phyloP scores from a whole-genome alignment of 345 rosid species.

The Kernera saxatilis region DNA sequence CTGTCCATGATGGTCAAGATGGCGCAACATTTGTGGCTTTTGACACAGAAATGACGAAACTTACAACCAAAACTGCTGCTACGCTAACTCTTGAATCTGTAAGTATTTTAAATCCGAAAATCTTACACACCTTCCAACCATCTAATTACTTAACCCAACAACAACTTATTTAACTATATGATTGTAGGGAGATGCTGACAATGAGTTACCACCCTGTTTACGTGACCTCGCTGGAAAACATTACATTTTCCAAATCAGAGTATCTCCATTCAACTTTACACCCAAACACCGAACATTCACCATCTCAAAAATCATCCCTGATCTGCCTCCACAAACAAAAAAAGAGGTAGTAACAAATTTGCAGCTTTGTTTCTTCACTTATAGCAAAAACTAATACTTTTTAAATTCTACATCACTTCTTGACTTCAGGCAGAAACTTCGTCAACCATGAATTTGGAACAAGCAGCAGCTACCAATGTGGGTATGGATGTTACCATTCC shows the following conservation, averaged over 20 bases:
- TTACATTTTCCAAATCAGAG: background rate
- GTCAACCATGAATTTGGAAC: no score
- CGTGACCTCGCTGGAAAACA: background rate
- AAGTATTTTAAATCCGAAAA: no score
- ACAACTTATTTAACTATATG: no score
- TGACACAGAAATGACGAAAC: background rate
- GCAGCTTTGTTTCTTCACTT: no score
- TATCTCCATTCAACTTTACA: background rate
- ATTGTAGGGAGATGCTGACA: background rate
- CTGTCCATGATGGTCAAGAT: background rate
- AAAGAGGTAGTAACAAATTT: no score
- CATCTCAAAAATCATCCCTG: background rate
- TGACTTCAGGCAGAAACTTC: no score
- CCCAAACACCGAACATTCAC: background rate
- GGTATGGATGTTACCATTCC: no score
- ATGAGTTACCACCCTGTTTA: background rate
- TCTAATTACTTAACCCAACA: no score
- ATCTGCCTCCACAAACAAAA: no score
- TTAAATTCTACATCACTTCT: no score
- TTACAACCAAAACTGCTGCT: background rate
- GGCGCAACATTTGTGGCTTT: background rate
- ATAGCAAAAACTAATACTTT: no score
- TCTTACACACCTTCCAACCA: background rate
- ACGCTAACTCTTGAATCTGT: background rate
- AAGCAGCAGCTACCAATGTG: no score